Conservation (phyloP, 257 asterid species). For the Solanum paucissectum region DNA sequence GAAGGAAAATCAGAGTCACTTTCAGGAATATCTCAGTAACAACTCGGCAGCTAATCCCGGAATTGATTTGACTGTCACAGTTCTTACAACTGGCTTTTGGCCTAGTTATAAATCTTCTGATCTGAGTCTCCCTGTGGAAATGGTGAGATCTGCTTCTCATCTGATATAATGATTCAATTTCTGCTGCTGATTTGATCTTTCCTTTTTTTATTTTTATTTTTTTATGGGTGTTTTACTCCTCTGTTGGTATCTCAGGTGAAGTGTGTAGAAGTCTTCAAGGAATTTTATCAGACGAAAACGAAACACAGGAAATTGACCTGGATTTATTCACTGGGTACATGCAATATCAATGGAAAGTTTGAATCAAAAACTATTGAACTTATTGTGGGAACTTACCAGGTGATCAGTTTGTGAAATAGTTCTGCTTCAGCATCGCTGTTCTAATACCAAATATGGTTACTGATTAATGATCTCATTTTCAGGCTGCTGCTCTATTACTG, state of each 20-base stretch:
- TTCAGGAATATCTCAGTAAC: constrained; percentile 27
- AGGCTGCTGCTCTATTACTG: constrained; percentile 50
- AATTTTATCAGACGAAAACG: constrained; percentile 28
- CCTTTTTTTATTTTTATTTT: background rate
- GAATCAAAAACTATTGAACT: constrained; percentile 36
- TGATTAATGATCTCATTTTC: background rate
- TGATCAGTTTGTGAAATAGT: background rate
- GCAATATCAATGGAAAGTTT: constrained; percentile 37
- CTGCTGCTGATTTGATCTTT: background rate
- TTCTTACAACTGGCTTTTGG: constrained; percentile 58
- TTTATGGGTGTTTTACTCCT: background rate
- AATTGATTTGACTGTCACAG: constrained; percentile 35
- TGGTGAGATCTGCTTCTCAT: constrained; percentile 21
- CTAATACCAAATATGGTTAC: background rate
- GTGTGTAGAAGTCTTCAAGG: constrained; percentile 45
- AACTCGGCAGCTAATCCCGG: constrained; percentile 25
- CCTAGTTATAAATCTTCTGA: constrained; percentile 50
- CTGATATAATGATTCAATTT: background rate
- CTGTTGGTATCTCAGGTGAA: constrained; percentile 30
- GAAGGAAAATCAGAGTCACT: constrained; percentile 30
- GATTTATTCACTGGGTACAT: constrained; percentile 45
- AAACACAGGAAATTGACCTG: constrained; percentile 41
- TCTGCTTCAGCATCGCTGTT: background rate
- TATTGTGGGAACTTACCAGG: constrained; percentile 45
- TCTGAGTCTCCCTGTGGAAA: constrained; percentile 45